phyloP scores from a whole-genome alignment of 306 rosid genomes.

The Vigna unguiculata region DNA sequence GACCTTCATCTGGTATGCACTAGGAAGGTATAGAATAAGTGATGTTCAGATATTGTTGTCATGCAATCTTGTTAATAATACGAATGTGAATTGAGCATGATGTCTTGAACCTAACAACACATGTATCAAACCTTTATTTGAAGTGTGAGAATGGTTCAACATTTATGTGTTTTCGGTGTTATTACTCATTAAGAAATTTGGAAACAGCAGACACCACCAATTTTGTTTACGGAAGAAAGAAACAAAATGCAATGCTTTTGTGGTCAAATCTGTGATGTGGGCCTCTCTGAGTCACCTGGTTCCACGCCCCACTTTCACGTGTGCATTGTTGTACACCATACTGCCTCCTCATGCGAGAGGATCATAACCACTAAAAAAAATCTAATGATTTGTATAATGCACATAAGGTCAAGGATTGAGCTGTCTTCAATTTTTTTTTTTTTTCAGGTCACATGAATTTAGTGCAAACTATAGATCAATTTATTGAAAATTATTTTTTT shows the following conservation, averaged over 20 bases:
- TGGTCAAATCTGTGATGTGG: slow-evolving; percentile 58
- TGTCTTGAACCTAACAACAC: slow-evolving; percentile 61
- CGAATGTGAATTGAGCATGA: slow-evolving; percentile 40
- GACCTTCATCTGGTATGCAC: slow-evolving; percentile 18
- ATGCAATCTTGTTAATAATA: slow-evolving; percentile 21
- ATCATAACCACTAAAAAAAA: background rate
- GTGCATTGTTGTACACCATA: slow-evolving; percentile 41
- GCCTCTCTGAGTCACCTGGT: slow-evolving; percentile 44
- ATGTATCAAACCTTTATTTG: background rate
- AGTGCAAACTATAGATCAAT: no score
- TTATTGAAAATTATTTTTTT: no score
- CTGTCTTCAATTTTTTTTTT: background rate
- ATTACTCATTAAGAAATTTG: background rate
- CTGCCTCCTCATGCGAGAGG: slow-evolving; percentile 6
- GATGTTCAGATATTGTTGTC: slow-evolving; percentile 42
- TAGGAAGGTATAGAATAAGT: background rate
- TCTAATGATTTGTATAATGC: background rate
- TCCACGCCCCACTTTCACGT: slow-evolving; percentile 60
- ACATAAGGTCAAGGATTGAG: background rate
- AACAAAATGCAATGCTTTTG: slow-evolving; percentile 30
- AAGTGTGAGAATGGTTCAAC: background rate
- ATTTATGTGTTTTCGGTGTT: background rate
- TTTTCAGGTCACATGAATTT: no score
- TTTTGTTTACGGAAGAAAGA: background rate
- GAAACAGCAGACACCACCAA: background rate